Percentiles rank a stretch among this genome's conserved stretches.
Evolutionary conservation across 768 basidiomycete species (phyloP).

Genomic region (Albatrellus ellisii): DNA sequence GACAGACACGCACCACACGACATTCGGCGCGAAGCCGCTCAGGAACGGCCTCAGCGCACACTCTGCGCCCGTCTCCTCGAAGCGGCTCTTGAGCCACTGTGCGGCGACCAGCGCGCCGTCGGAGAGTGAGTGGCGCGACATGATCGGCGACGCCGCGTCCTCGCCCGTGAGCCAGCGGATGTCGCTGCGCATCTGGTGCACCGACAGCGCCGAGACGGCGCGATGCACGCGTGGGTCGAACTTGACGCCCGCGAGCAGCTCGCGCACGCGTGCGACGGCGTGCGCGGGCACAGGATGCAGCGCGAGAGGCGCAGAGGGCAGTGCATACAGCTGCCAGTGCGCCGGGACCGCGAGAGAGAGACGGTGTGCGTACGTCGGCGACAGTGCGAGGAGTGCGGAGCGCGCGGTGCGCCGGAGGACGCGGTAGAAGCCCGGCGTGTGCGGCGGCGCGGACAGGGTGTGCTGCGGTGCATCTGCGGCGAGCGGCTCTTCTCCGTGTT

Average conservation of each 20-base stretch:
- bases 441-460: conserved; percentile 4
- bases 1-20: conserved; percentile 52
- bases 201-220: conserved; percentile 55
- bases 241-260: conserved; percentile 42
- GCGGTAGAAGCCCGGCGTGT: conserved; percentile 18
- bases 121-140: conserved; percentile 75
- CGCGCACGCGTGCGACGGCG: conserved; percentile 40
- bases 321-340: conserved; percentile 56
- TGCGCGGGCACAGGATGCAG: conserved; percentile 43
- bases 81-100: conserved; percentile 55
- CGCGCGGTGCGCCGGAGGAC: conserved; percentile 30
- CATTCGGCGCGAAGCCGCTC: conserved; percentile 70
- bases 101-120: conserved; percentile 53
- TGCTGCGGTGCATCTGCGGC: conserved; percentile 4
- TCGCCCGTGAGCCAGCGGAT: conserved; percentile 82
- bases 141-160: conserved; percentile 53
- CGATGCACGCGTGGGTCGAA: conserved; percentile 61
- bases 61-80: conserved; percentile 63
- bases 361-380: conserved; percentile 23
- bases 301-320: conserved; percentile 35
- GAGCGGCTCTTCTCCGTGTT: too few species aligned
- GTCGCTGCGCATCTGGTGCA: conserved; percentile 52
- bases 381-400: conserved; percentile 39
- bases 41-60: conserved; percentile 61
- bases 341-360: conserved; percentile 57